A percentile compares a stretch with the other conserved stretches of the same genome.
Evolutionary conservation across 208 protist species (phyloP).

Genomic region (Trypanosomatidae sp.): DNA sequence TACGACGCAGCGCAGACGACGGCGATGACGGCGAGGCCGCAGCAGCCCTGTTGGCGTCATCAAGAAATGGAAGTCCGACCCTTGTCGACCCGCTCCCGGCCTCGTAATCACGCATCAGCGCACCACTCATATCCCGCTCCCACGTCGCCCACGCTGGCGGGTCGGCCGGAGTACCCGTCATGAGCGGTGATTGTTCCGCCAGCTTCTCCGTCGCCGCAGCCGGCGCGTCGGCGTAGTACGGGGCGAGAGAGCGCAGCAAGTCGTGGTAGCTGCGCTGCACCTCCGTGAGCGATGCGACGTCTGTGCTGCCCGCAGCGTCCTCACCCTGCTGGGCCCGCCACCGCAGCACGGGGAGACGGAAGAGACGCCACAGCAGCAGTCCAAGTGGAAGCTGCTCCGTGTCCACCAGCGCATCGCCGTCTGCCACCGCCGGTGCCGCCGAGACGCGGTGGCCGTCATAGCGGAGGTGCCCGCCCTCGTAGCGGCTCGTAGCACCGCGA

Average conservation of each 20-base stretch:
- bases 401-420: neutral
- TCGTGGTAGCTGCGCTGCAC: slow-evolving; percentile 18
- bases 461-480: slow-evolving; percentile 12
- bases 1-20: slow-evolving; percentile 12
- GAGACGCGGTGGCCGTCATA: slow-evolving; percentile 33
- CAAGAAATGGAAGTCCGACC: slow-evolving; percentile 3
- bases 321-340: slow-evolving; percentile 16
- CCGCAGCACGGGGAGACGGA: slow-evolving; percentile 31
- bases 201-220: slow-evolving; percentile 16
- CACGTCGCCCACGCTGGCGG: slow-evolving; percentile 34
- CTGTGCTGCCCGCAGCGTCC: neutral
- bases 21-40: neutral
- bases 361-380: slow-evolving; percentile 46
- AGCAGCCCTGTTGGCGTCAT: too few relatives aligned
- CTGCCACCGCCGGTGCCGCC: slow-evolving; percentile 23
- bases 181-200: slow-evolving; percentile 23
- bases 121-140: slow-evolving; percentile 21
- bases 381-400: slow-evolving; percentile 32
- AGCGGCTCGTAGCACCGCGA: slow-evolving; percentile 12
- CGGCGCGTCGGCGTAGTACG: slow-evolving; percentile 34
- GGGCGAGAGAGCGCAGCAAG: slow-evolving; percentile 21
- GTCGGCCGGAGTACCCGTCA: slow-evolving; percentile 11
- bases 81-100: neutral
- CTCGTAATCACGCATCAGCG: slow-evolving; percentile 30
- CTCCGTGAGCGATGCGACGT: neutral